Percentiles rank a stretch among this genome's conserved stretches.
phyloP scores from a whole-genome alignment of 139 green algal species.

The Astrephomene gubernaculifera region DNA sequence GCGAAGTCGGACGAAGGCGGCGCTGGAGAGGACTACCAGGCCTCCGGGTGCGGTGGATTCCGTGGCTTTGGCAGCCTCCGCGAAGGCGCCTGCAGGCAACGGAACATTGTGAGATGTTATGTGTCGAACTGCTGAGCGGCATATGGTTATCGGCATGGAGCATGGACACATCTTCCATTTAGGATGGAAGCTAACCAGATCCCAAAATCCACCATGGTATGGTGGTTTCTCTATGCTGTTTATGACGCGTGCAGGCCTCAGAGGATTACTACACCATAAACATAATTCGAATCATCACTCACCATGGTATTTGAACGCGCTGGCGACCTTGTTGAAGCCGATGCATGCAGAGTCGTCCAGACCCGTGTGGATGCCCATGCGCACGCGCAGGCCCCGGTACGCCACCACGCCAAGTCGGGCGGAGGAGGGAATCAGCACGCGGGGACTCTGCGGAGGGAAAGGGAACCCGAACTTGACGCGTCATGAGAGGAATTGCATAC shows the following conservation, averaged over 20 bases:
- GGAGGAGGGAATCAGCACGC: neutral
- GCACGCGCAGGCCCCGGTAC: slow-evolving; percentile 44
- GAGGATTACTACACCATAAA: too few species aligned
- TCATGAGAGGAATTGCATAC: too few species aligned
- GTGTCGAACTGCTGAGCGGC: neutral
- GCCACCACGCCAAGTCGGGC: slow-evolving; percentile 3
- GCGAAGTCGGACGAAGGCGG: slow-evolving; percentile 19
- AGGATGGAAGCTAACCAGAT: neutral
- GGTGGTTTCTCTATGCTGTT: too few species aligned
- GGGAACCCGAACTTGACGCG: too few species aligned
- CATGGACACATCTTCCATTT: neutral
- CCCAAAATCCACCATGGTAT: too few species aligned
- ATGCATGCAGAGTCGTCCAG: slow-evolving; percentile 12
- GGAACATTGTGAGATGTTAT: neutral
- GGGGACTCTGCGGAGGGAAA: neutral
- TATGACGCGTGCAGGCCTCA: too few species aligned
- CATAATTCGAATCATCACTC: too few species aligned
- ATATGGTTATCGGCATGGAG: neutral
- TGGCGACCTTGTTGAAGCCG: slow-evolving; percentile 41
- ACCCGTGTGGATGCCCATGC: slow-evolving; percentile 48
- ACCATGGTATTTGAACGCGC: slow-evolving; percentile 48
- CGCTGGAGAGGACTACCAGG: slow-evolving; percentile 31
- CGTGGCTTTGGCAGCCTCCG: neutral
- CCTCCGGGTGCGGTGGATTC: slow-evolving; percentile 26
- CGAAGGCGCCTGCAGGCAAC: slow-evolving; percentile 1